These are phyloP conservation scores for Tricholoma sp. DNA, from an alignment of 768 basidiomycete species.

Conservation along the genomic window DNA sequence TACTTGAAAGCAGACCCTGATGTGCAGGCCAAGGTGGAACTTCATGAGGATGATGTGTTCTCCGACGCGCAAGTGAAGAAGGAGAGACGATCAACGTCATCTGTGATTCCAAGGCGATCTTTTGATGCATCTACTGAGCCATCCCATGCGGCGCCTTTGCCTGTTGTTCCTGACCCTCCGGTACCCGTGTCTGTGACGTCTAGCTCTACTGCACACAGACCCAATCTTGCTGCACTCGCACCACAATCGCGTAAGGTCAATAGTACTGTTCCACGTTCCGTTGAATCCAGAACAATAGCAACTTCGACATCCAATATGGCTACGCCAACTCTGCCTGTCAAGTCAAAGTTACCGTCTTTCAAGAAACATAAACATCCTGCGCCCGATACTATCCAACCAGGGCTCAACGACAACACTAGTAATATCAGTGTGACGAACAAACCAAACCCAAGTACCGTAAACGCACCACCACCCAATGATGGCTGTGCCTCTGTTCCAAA, in stretches of 20 bases:
- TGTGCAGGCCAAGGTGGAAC: constrained; percentile 6
- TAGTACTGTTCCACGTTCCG: background rate
- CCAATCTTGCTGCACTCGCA: background rate
- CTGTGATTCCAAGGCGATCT: background rate
- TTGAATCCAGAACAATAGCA: background rate
- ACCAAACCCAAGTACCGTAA: background rate
- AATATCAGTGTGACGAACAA: background rate
- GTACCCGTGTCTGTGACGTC: background rate
- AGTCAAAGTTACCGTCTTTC: background rate
- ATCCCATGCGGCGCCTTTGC: background rate
- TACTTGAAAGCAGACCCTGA: constrained; percentile 7
- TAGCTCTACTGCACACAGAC: background rate
- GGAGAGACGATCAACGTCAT: background rate
- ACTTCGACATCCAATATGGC: background rate
- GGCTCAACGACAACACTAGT: too few relatives aligned
- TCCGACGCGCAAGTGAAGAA: background rate
- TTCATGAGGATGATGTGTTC: background rate
- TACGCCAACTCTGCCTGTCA: background rate
- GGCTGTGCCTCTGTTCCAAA: background rate
- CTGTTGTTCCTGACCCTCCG: background rate
- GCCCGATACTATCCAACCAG: background rate
- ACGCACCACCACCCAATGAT: background rate
- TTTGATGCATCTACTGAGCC: background rate
- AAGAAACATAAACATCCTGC: background rate
- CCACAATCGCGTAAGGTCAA: background rate